These are phyloP conservation scores for Tuber calosporum DNA, from an alignment of 495 filamentous ascomycete species.

Conservation along the genomic window DNA sequence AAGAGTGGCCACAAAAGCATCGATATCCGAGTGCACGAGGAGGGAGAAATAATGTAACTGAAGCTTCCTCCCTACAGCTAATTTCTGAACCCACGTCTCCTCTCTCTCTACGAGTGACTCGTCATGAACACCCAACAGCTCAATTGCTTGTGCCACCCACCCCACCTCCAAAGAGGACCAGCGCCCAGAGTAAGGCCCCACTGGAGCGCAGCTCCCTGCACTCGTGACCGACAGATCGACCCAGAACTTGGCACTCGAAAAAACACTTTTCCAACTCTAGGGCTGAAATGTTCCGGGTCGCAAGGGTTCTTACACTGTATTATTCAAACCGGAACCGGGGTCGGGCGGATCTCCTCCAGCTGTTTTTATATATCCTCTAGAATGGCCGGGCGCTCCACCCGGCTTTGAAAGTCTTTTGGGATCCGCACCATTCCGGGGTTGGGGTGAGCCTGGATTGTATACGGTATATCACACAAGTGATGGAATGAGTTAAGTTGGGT, in stretches of 20 bases:
- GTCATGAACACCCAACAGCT: not conserved
- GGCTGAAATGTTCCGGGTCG: too few species aligned
- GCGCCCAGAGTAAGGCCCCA: not conserved
- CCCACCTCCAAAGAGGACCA: not conserved
- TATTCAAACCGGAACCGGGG: too few species aligned
- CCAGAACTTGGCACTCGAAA: too few species aligned
- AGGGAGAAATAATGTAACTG: not conserved
- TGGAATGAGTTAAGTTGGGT: not conserved
- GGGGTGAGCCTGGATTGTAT: not conserved
- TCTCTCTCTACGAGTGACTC: not conserved
- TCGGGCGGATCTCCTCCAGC: too few species aligned
- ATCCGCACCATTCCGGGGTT: not conserved
- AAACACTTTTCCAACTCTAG: too few species aligned
- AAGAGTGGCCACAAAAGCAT: not conserved
- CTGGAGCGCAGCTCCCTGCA: not conserved
- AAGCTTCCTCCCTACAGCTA: not conserved
- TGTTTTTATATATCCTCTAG: too few species aligned
- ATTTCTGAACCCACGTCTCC: not conserved
- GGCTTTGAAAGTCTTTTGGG: not conserved
- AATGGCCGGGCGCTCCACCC: not conserved
- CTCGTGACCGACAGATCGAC: too few species aligned
- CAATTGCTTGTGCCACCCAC: not conserved
- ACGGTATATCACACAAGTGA: not conserved
- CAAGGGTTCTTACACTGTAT: too few species aligned
- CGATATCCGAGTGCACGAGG: not conserved